Conservation (phyloP, 148 eudicot species). For the Dianthus caryophyllus region DNA sequence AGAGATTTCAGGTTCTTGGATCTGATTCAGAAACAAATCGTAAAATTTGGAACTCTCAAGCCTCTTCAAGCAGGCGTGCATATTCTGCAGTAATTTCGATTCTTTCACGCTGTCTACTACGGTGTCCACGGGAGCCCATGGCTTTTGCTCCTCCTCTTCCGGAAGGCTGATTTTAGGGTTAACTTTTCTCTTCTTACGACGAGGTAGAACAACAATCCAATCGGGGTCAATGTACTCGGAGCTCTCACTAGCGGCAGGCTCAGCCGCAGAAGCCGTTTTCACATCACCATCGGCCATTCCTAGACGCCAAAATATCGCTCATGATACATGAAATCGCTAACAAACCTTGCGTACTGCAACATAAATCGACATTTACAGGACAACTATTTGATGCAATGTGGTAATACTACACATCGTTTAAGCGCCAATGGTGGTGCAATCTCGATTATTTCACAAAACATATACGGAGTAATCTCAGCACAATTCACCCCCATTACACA, state of each 20-base stretch:
- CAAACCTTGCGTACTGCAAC: no score
- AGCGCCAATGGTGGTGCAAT: no score
- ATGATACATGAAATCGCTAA: neutral
- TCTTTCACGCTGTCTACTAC: slow-evolving; percentile 38
- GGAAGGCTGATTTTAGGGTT: slow-evolving; percentile 18
- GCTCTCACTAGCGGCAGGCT: slow-evolving; percentile 26
- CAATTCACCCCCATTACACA: no score
- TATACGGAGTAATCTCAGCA: no score
- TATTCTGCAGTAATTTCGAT: slow-evolving; percentile 49
- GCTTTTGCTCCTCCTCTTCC: slow-evolving; percentile 27
- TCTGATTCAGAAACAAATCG: slow-evolving; percentile 41
- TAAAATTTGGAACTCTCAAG: slow-evolving; percentile 56
- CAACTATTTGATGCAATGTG: no score
- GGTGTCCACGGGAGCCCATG: slow-evolving; percentile 51
- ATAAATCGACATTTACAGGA: no score
- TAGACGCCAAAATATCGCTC: neutral
- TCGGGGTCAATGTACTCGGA: slow-evolving; percentile 27
- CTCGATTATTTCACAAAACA: no score
- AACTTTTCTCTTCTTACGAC: slow-evolving; percentile 44
- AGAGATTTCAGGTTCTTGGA: slow-evolving; percentile 34
- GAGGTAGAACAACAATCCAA: slow-evolving; percentile 72
- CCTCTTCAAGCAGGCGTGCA: slow-evolving; percentile 43
- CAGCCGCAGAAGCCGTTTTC: slow-evolving; percentile 41
- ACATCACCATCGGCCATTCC: neutral
- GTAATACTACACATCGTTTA: no score